Evolutionary conservation across 2,329 filamentous ascomycete genomes (phyloP).

Genomic region (Trichoderma semiorbis): DNA sequence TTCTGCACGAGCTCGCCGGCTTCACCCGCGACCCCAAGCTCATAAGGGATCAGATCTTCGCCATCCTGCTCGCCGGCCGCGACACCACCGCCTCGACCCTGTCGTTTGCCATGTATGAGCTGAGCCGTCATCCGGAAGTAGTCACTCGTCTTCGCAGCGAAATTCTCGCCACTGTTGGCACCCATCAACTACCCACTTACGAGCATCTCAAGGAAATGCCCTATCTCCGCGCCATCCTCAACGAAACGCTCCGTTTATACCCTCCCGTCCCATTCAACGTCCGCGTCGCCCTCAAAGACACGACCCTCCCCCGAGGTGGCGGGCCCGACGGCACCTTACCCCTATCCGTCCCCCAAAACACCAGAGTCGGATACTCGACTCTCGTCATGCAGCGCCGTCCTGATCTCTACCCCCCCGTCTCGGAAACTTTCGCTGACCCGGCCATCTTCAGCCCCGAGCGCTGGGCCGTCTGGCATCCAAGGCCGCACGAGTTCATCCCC

Average conservation of each 20-base stretch:
- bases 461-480: slow-evolving; percentile 60
- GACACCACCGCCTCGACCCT: slow-evolving; percentile 85
- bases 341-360: slow-evolving; percentile 64
- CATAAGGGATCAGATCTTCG: slow-evolving; percentile 80
- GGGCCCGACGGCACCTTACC: slow-evolving; percentile 60
- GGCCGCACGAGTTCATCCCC: slow-evolving; percentile 67
- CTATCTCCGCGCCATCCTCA: slow-evolving; percentile 70
- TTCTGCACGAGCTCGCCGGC: slow-evolving; percentile 77
- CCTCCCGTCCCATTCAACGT: slow-evolving; percentile 78
- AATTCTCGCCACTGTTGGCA: slow-evolving; percentile 65
- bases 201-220: slow-evolving; percentile 83
- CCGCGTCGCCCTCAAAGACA: slow-evolving; percentile 67
- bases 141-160: slow-evolving; percentile 69
- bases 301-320: slow-evolving; percentile 69
- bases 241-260: slow-evolving; percentile 75
- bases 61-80: slow-evolving; percentile 76
- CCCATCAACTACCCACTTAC: slow-evolving; percentile 64
- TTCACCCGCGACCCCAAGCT: slow-evolving; percentile 71
- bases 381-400: slow-evolving; percentile 70
- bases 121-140: slow-evolving; percentile 65
- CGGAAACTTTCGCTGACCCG: slow-evolving; percentile 43
- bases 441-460: slow-evolving; percentile 61
- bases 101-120: slow-evolving; percentile 79
- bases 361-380: slow-evolving; percentile 61
- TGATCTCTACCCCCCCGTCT: slow-evolving; percentile 55